Percentiles rank a stretch among this genome's conserved stretches.
Conservation (phyloP, 768 basidiomycete species). For the Russula olivacea region DNA sequence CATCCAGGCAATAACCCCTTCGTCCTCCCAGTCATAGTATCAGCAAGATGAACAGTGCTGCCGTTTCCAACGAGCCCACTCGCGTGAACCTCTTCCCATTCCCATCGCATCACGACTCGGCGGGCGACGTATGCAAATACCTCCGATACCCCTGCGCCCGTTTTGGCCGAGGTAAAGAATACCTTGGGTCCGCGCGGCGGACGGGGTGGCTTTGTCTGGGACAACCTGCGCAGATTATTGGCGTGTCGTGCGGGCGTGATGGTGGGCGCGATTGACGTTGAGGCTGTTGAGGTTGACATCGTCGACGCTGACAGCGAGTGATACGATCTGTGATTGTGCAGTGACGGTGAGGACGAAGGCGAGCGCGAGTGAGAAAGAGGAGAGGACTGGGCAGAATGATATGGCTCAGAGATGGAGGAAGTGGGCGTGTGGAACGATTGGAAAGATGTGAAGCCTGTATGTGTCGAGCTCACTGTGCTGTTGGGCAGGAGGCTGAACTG, state of each 20-base stretch:
- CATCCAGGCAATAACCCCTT: not conserved
- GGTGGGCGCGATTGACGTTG: slow-evolving; percentile 24
- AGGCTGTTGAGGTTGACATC: slow-evolving; percentile 24
- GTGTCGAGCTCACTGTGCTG: slow-evolving; percentile 53
- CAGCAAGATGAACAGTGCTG: slow-evolving; percentile 15
- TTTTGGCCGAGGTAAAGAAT: slow-evolving; percentile 76
- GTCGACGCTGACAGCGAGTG: slow-evolving; percentile 20
- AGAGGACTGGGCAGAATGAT: slow-evolving; percentile 48
- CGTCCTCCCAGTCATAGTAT: not conserved
- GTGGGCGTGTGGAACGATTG: slow-evolving; percentile 76
- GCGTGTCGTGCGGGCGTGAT: slow-evolving; percentile 28
- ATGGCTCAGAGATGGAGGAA: slow-evolving; percentile 57
- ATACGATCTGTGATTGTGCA: slow-evolving; percentile 25
- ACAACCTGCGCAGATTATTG: slow-evolving; percentile 1
- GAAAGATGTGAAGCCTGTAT: slow-evolving; percentile 56
- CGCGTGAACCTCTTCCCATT: slow-evolving; percentile 51
- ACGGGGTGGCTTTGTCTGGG: slow-evolving; percentile 26
- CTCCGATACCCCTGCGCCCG: slow-evolving; percentile 61
- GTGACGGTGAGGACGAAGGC: slow-evolving; percentile 22
- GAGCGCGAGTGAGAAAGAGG: slow-evolving; percentile 38
- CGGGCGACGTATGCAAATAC: slow-evolving; percentile 74
- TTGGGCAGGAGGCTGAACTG: slow-evolving; percentile 35
- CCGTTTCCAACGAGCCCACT: slow-evolving; percentile 40
- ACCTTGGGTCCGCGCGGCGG: slow-evolving; percentile 55
- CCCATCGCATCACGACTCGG: slow-evolving; percentile 58